A percentile compares a stretch with the other conserved stretches of the same genome.
Conservation (phyloP, 805 yeast species). For the Myxozyma geophila region DNA sequence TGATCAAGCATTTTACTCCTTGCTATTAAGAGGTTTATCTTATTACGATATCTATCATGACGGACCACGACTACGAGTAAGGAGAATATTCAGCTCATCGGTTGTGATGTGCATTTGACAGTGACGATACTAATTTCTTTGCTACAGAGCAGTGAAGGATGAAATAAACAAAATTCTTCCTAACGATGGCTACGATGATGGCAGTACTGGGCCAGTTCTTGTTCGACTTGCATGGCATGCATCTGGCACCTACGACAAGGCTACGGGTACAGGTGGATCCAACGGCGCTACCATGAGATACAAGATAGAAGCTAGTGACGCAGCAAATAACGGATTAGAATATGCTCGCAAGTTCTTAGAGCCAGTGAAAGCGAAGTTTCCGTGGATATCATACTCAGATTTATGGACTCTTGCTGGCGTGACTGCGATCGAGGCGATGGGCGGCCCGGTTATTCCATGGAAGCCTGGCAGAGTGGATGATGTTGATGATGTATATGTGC, state of each 20-base stretch:
- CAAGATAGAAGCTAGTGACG: constrained; percentile 56
- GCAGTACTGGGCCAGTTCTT: constrained; percentile 74
- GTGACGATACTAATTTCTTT: too few relatives aligned
- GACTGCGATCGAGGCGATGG: constrained; percentile 74
- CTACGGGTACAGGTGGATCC: constrained; percentile 56
- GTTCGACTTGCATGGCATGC: constrained; percentile 87
- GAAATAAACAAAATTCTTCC: constrained; percentile 47
- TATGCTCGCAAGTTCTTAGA: constrained; percentile 61
- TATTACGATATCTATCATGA: neutral
- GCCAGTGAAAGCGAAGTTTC: constrained; percentile 60
- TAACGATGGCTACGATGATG: constrained; percentile 62
- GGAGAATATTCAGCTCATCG: neutral
- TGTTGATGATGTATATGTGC: constrained; percentile 53
- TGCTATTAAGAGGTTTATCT: too few relatives aligned
- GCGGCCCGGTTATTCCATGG: constrained; percentile 80
- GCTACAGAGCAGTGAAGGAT: constrained; percentile 41
- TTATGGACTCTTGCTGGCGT: constrained; percentile 81
- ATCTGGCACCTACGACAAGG: constrained; percentile 73
- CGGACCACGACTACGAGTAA: constrained; percentile 24
- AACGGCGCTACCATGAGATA: constrained; percentile 61
- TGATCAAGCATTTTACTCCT: too few relatives aligned
- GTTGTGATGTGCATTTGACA: neutral
- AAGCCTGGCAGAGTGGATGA: constrained; percentile 75
- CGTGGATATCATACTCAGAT: constrained; percentile 80
- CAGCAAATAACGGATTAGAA: constrained; percentile 67